phyloP scores from a whole-genome alignment of 2,329 filamentous ascomycete species.

The Helminthosporium solani region DNA sequence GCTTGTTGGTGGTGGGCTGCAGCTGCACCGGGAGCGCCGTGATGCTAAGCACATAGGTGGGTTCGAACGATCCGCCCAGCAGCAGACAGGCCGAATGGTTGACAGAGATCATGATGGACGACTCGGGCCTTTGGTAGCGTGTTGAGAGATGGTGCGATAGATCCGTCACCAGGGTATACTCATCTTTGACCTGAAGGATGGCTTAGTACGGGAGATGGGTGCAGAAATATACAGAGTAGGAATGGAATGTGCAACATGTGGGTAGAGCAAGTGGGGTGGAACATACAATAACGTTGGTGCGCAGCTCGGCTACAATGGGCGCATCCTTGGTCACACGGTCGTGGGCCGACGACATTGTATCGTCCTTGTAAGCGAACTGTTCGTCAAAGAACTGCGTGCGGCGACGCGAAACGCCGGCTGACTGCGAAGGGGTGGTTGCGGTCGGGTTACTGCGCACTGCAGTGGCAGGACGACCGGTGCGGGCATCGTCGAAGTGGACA shows the following conservation, averaged over 20 bases:
- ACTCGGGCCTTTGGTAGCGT: constrained; percentile 72
- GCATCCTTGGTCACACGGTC: constrained; percentile 48
- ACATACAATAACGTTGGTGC: constrained; percentile 55
- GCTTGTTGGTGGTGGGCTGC: constrained; percentile 73
- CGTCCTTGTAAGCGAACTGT: constrained; percentile 41
- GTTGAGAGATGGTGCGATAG: constrained; percentile 71
- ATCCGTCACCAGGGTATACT: constrained; percentile 71
- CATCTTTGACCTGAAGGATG: constrained; percentile 68
- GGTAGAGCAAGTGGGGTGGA: constrained; percentile 8
- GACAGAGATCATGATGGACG: constrained; percentile 73
- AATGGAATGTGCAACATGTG: constrained; percentile 5
- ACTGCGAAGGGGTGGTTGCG: not conserved
- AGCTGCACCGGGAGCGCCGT: constrained; percentile 68
- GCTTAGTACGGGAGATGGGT: no score
- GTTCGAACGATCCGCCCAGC: constrained; percentile 72
- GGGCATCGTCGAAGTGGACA: constrained; percentile 14
- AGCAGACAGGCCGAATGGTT: constrained; percentile 73
- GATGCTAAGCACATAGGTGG: constrained; percentile 76
- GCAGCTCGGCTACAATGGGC: constrained; percentile 50
- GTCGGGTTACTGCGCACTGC: constrained; percentile 2
- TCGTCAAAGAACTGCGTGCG: constrained; percentile 43
- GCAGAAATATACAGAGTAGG: no score
- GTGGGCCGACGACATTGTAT: constrained; percentile 35
- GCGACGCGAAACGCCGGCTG: constrained; percentile 23
- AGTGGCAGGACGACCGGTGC: constrained; percentile 11